Evolutionary conservation across 2,329 filamentous ascomycete species (phyloP), one percentile per base, ranked within the genome.

Genomic region (Fusarium ramigenum): DNA sequence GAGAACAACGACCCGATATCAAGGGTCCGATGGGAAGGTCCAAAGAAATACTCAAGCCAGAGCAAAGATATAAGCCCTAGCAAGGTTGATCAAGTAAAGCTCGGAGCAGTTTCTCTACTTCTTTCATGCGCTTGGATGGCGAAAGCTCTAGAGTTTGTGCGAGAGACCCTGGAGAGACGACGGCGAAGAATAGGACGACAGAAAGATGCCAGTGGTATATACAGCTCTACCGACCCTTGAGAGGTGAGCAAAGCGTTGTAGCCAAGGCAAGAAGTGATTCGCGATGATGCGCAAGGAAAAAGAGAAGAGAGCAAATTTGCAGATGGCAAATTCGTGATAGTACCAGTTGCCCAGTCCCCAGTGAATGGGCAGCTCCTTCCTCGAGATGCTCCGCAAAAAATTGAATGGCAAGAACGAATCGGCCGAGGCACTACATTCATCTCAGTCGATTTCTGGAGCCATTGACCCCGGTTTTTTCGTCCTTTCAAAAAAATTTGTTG

Each of bases 311-410:
- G 44, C 63, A 69, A 73, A 74, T 74, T 72, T 74, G 63, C 67
- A 49, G 61, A 73, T 62, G 71, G 71, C 71, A 60, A 73, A 74
- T 74, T 59, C 63, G 69, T 65, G 67, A 74, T 73, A 40, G 63
- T 39, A 32, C 32, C 16, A 15, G 32, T 44, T 58, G 23, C 18
- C 43, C 37, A 56, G 21, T 36, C 30, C 25, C 49, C 30, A 15
- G 32, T 36, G 30, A 58, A 63, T 59, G 69, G 69, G 53, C 44
- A 66, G 44, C 44, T 53, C 69, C 66, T 43, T 39, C 62, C 32
- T 46, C 32, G 37, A 50, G 52, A 61, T 70, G 62, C 63, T 72
- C 69, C 69, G 69, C 69, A 65, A 65, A 68, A 54, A 73, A 61
- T 30, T 40, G 60, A 73, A 71, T 58, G 54, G 68, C 66, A 73